Evolutionary conservation across 164 flowering plant species (phyloP).

Genomic region (Vitis rupestris): DNA sequence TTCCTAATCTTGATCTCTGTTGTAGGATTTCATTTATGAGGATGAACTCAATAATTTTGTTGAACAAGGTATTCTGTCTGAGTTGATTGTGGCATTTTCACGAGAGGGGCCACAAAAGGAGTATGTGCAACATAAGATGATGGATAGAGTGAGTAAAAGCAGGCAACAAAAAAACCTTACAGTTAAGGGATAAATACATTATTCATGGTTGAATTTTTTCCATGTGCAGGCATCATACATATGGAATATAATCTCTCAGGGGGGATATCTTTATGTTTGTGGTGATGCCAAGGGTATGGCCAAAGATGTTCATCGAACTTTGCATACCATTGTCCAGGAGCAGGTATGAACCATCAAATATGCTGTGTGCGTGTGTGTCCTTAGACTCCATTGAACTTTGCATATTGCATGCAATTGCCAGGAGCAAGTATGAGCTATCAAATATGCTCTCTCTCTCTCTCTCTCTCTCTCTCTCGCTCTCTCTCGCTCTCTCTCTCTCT

Average conservation of each 20-base stretch:
- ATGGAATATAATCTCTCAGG: slow-evolving; percentile 66
- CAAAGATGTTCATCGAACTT: slow-evolving; percentile 80
- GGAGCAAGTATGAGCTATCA: too few species aligned
- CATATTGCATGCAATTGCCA: too few species aligned
- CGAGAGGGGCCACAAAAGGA: slow-evolving; percentile 86
- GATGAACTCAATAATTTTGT: slow-evolving; percentile 72
- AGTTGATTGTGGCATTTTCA: slow-evolving; percentile 86
- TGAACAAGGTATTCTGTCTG: slow-evolving; percentile 63
- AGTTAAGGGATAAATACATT: not conserved
- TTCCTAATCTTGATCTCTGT: not conserved
- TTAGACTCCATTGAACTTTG: too few species aligned
- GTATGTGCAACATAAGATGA: slow-evolving; percentile 93
- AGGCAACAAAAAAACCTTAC: not conserved
- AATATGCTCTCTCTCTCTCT: too few species aligned
- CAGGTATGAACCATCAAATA: slow-evolving; percentile 42
- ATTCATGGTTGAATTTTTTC: not conserved
- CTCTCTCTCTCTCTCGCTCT: too few species aligned
- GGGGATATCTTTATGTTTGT: slow-evolving; percentile 81
- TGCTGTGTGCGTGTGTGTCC: too few species aligned
- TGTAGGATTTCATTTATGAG: slow-evolving; percentile 88
- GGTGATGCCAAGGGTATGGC: slow-evolving; percentile 99
- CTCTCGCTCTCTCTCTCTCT: too few species aligned
- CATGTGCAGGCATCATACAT: slow-evolving; percentile 58
- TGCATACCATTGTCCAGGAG: slow-evolving; percentile 77
- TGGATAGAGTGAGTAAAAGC: slow-evolving; percentile 54